phyloP scores from a whole-genome alignment of 169 alveolate genomes.

The Eimeria acervulina region DNA sequence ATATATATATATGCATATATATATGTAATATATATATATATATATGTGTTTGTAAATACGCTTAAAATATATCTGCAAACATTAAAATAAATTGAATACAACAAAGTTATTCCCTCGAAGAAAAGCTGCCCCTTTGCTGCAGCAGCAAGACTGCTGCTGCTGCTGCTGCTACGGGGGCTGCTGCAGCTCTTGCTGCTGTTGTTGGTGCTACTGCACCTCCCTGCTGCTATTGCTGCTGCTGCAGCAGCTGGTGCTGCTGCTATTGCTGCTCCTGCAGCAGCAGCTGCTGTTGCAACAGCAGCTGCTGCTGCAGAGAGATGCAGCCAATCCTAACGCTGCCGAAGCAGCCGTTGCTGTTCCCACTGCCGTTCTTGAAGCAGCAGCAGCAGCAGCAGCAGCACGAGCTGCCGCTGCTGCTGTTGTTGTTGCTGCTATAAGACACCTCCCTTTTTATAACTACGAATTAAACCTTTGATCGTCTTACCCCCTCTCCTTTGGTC shows the following conservation, averaged over 20 bases:
- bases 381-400: slow-evolving; percentile 1
- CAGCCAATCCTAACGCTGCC: too few relatives aligned
- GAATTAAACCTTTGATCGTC: slow-evolving; percentile 11
- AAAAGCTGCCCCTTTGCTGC: background rate
- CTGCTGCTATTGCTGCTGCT: background rate
- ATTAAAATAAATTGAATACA: too few relatives aligned
- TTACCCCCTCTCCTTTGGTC: slow-evolving; percentile 34
- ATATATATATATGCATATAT: too few relatives aligned
- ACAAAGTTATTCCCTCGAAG: too few relatives aligned
- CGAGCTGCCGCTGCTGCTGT: slow-evolving; percentile 53
- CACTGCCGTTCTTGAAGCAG: background rate
- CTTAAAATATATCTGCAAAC: too few relatives aligned
- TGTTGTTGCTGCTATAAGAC: slow-evolving; percentile 35
- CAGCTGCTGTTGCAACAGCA: background rate
- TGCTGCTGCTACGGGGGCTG: background rate
- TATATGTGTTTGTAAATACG: too few relatives aligned
- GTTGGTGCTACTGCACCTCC: slow-evolving; percentile 19
- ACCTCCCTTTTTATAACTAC: slow-evolving; percentile 27
- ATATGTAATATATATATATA: too few relatives aligned
- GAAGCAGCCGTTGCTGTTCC: background rate
- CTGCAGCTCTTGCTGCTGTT: slow-evolving; percentile 13
- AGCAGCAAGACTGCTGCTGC: background rate
- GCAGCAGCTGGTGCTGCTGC: too few relatives aligned
- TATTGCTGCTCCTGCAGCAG: background rate
- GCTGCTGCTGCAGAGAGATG: slow-evolving; percentile 55